Conservation (phyloP, 2,329 filamentous ascomycete genomes). For the Xylaria sp. region DNA sequence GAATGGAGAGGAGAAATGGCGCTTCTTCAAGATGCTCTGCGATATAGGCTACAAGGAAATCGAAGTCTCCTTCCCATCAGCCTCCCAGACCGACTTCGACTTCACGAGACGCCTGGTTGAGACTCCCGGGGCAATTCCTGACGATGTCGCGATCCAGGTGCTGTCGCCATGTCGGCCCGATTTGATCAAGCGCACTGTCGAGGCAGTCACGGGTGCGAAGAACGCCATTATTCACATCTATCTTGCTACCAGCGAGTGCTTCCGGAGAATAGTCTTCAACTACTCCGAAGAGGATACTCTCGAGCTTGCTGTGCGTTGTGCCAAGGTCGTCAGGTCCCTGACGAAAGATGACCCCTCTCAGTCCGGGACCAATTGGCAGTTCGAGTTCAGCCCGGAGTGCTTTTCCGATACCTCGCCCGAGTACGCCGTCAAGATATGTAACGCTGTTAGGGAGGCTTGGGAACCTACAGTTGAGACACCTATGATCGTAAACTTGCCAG, state of each 20-base stretch:
- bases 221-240: slow-evolving; percentile 97
- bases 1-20: slow-evolving; percentile 95
- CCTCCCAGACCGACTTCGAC: slow-evolving; percentile 95
- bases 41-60: slow-evolving; percentile 98
- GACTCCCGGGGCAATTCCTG: slow-evolving; percentile 82
- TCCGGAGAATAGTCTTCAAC: slow-evolving; percentile 89
- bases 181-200: slow-evolving; percentile 87
- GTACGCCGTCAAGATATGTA: slow-evolving; percentile 83
- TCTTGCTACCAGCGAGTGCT: slow-evolving; percentile 94
- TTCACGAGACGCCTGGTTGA: slow-evolving; percentile 89
- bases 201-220: slow-evolving; percentile 87
- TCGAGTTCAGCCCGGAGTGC: slow-evolving; percentile 85
- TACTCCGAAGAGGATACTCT: slow-evolving; percentile 85
- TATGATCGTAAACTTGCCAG: slow-evolving; percentile 96
- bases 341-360: slow-evolving; percentile 79
- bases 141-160: slow-evolving; percentile 92
- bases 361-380: slow-evolving; percentile 74
- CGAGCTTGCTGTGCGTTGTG: slow-evolving; percentile 84
- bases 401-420: slow-evolving; percentile 93
- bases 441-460: slow-evolving; percentile 95
- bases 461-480: slow-evolving; percentile 79
- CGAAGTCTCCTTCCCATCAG: slow-evolving; percentile 93
- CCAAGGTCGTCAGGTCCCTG: slow-evolving; percentile 85
- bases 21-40: slow-evolving; percentile 93
- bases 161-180: slow-evolving; percentile 92